A percentile compares a stretch with the other conserved stretches of the same genome.
phyloP scores from a whole-genome alignment of 108 stramenopile species.

The Cyclotella atomus region DNA sequence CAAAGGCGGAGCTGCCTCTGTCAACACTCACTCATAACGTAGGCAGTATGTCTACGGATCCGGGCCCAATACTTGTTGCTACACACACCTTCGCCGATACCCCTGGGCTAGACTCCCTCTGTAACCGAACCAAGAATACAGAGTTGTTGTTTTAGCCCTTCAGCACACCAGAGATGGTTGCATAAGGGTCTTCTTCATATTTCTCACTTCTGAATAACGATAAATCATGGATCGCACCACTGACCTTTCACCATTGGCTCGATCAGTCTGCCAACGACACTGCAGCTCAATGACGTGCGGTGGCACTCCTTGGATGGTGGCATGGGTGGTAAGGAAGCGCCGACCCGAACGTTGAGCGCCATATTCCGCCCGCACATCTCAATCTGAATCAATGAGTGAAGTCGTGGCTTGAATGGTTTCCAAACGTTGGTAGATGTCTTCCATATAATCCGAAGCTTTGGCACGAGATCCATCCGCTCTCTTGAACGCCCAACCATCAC shows the following conservation, averaged over 20 bases:
- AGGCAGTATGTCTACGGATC: constrained; percentile 4
- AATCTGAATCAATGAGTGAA: neutral
- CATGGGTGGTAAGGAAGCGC: neutral
- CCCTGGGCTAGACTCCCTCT: constrained; percentile 4
- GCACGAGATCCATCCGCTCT: neutral
- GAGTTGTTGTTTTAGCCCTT: neutral
- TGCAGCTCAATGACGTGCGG: neutral
- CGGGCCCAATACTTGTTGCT: neutral
- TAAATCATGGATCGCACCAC: constrained; percentile 3
- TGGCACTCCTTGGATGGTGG: neutral
- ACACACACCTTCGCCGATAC: constrained; percentile 6
- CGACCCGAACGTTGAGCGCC: neutral
- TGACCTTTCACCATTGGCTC: neutral
- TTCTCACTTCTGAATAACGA: neutral
- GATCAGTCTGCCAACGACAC: constrained; percentile 1
- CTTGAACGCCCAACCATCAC: neutral
- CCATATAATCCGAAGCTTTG: neutral
- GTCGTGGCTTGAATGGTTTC: constrained; percentile 5
- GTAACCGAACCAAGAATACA: constrained; percentile 2
- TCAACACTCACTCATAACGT: neutral
- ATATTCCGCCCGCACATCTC: neutral
- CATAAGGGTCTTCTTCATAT: constrained; percentile 12
- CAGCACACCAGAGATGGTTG: neutral
- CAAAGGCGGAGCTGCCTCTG: neutral
- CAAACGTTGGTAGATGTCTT: neutral